These are phyloP conservation scores for Funneliformis mosseae DNA, from an alignment of 192 early-diverging fungal genomes.

Conservation along the genomic window DNA sequence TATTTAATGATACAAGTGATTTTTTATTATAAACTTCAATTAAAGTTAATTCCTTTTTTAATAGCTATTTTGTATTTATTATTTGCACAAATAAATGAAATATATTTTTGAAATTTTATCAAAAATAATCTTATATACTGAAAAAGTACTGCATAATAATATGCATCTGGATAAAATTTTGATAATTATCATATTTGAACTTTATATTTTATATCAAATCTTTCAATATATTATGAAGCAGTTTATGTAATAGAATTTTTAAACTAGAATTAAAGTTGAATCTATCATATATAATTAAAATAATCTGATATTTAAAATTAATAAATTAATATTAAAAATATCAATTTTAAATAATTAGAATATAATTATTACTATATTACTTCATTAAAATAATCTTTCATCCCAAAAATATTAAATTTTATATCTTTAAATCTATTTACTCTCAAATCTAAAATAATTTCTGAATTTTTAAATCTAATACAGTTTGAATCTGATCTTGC, in stretches of 20 bases:
- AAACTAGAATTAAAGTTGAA: not conserved
- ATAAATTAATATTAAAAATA: too few species aligned
- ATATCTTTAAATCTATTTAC: not conserved
- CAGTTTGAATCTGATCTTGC: not conserved
- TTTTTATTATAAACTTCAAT: not conserved
- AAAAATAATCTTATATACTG: not conserved
- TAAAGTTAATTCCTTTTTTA: not conserved
- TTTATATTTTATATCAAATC: conserved; percentile 1
- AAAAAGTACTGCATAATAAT: not conserved
- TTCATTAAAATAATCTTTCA: conserved; percentile 10
- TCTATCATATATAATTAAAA: not conserved
- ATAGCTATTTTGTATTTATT: conserved; percentile 1
- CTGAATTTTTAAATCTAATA: not conserved
- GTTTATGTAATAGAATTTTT: not conserved
- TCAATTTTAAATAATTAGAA: too few species aligned
- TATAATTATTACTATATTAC: too few species aligned
- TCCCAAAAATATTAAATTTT: conserved; percentile 10
- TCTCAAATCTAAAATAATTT: not conserved
- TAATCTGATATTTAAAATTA: too few species aligned
- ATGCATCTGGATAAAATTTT: not conserved
- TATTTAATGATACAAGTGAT: too few species aligned
- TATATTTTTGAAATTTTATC: not conserved
- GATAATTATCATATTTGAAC: not conserved
- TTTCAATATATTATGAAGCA: not conserved
- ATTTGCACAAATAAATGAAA: not conserved